These are phyloP conservation scores for Trebouxia sp. DNA, from an alignment of 139 green algal species.

Conservation along the genomic window DNA sequence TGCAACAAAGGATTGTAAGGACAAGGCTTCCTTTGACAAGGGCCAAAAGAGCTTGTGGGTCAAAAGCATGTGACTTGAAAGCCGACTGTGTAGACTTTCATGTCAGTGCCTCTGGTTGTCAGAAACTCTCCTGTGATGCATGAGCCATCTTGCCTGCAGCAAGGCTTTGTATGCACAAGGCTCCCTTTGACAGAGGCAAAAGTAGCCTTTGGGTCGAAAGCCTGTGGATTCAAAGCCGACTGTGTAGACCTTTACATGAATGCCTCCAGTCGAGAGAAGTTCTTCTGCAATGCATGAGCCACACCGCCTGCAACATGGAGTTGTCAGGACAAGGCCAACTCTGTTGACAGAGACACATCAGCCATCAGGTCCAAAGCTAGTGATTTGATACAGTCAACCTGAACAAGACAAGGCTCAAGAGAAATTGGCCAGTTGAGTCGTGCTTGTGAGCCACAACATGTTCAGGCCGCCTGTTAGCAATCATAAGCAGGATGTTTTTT, in stretches of 20 bases:
- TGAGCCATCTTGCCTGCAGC: conserved; percentile 75
- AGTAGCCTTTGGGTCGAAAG: not conserved
- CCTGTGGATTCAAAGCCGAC: conserved; percentile 52
- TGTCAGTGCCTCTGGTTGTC: conserved; percentile 94
- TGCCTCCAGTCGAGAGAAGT: conserved; percentile 95
- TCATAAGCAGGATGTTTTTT: too few relatives aligned
- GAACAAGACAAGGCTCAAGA: too few relatives aligned
- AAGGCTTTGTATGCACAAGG: not conserved
- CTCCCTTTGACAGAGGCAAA: not conserved
- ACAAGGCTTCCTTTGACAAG: not conserved
- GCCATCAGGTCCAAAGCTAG: not conserved
- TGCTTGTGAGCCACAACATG: too few relatives aligned
- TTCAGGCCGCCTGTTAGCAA: too few relatives aligned
- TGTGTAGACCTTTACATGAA: conserved; percentile 98
- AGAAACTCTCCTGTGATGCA: conserved; percentile 99
- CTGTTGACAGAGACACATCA: too few relatives aligned
- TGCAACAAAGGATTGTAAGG: too few relatives aligned
- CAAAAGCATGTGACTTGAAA: not conserved
- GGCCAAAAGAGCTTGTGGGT: not conserved
- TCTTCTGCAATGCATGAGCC: conserved; percentile 98
- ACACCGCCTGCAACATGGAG: conserved; percentile 68
- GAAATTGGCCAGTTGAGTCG: too few relatives aligned
- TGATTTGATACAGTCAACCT: too few relatives aligned
- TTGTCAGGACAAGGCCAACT: not conserved
- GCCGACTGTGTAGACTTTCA: conserved; percentile 97